Evolutionary conservation across 2,329 filamentous ascomycete genomes (phyloP).

Genomic region (Colletotrichum scovillei): DNA sequence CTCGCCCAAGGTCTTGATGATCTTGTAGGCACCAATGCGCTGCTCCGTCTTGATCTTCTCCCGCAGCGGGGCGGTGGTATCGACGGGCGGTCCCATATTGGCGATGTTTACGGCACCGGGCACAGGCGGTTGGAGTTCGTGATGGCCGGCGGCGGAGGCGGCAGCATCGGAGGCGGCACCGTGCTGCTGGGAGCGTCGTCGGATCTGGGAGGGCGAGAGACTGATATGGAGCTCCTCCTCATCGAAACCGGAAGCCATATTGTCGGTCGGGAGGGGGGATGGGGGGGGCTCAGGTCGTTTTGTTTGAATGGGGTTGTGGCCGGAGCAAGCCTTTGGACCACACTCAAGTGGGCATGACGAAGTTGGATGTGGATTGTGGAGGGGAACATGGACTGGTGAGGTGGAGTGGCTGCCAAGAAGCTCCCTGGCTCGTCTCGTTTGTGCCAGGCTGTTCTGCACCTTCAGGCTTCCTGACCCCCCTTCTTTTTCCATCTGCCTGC

Average conservation of each 20-base stretch:
- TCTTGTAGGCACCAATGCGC: slow-evolving; percentile 90
- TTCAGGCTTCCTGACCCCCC: not conserved
- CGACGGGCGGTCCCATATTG: slow-evolving; percentile 47
- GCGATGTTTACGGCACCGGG: slow-evolving; percentile 43
- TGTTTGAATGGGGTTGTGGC: slow-evolving; percentile 36
- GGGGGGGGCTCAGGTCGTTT: slow-evolving; percentile 27
- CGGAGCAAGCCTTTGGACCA: slow-evolving; percentile 35
- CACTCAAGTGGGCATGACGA: slow-evolving; percentile 36
- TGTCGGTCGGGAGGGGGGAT: slow-evolving; percentile 27
- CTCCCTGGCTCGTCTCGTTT: slow-evolving; percentile 23
- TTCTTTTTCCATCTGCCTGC: not conserved
- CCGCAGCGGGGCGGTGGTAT: slow-evolving; percentile 40
- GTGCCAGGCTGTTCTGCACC: slow-evolving; percentile 8
- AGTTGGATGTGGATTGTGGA: slow-evolving; percentile 35
- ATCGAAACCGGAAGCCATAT: slow-evolving; percentile 72
- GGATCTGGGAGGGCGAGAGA: slow-evolving; percentile 65
- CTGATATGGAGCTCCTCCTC: slow-evolving; percentile 86
- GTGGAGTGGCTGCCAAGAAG: slow-evolving; percentile 33
- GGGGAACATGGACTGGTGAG: slow-evolving; percentile 30
- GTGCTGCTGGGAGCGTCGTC: slow-evolving; percentile 52
- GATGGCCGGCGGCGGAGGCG: slow-evolving; percentile 37
- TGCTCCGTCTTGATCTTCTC: slow-evolving; percentile 76
- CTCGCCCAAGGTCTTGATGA: slow-evolving; percentile 91
- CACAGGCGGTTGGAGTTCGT: slow-evolving; percentile 41
- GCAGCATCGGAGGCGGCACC: slow-evolving; percentile 25